Evolutionary conservation across 352 stramenopile species (phyloP), one percentile per base, ranked within the genome.

Genomic region (Phytopythium chamaehyphon): DNA sequence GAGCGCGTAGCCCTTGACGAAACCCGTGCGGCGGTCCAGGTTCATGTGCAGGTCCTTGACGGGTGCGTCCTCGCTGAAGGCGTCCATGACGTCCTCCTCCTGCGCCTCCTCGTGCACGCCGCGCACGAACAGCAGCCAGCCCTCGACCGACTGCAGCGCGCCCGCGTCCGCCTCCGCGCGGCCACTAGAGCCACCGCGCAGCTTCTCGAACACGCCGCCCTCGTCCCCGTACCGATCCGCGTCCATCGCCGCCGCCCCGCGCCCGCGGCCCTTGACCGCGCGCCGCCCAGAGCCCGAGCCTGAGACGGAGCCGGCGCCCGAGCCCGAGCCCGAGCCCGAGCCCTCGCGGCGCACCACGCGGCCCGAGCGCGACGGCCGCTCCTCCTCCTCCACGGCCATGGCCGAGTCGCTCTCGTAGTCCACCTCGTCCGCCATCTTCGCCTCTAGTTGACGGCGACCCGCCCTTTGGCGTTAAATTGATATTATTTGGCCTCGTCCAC

Each of bases 31-130:
- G 48, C 95, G 74, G 69, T 99, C 95, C 26, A 98, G 64, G 60
- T 98, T 98, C 67, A 98, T 69, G 68, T 98, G 89, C 61, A 98
- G 66, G 65, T 98, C 97, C 68, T 97, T 97, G 9, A 98, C 90
- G 28, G 85, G 77, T n/a, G 95, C 95, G 67, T 96, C 93, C 55
- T 98, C 96, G 39, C 80, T 85, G 63, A 98, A 99, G 5, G 76
- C 79, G 62, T 99, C 96, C 50, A 97, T 71, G 42, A 98, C 69
- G 63, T 98, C 90, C 59, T 99, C 96, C 58, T 99, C 93, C 61
- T 97, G 88, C 12, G 95, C 94, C 63, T 98, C 96, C 62, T 98
- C 89, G 59, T 99, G 91, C 36, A 98, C 76, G 54, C 92, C 91
- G 14, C 81, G 95, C 26, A 98, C 90, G 64, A 99, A 98, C 12